Base-by-base conservation (phyloP, 805 yeast species). In the Hanseniaspora pseudoguilliermondii region DNA sequence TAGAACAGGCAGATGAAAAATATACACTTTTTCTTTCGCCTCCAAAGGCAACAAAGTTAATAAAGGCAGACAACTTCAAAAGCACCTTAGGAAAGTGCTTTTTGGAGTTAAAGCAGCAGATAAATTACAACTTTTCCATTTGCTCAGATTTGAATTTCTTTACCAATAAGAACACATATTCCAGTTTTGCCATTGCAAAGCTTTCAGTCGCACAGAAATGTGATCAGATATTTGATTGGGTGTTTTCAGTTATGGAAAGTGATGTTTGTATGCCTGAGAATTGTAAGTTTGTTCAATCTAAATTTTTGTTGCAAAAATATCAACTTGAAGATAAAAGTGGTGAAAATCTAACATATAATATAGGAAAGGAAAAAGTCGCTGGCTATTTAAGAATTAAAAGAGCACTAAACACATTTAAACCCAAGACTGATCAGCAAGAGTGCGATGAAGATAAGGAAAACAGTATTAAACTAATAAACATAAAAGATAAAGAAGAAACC, bases 271-370 rank as follows among this genome's bases (percentile, higher is more conserved):
- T 79, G 43, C 81, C 79, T 64, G 85, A 46, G 16, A 55, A 81
- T 59, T 75, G 81, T 10, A 80, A 77, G 52, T 69, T 82, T 63
- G 80, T 84, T 1, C 66, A 75, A 57, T 65, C 75, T 66, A 82
- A 75, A 67, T 77, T 79, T 25, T 65, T 66, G 56, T 69, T 75
- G 48, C 72, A 86, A 64, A 78, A 81, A 46, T 72, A 81, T 16
- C 63, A 85, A 59, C 77, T 80, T 56, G 84, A 85, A 16, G 86
- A 82, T 64, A 85, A 85, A 13, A 86, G 86, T 2, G 85, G 81
- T 69, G 85, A 80, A 65, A 82, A 82, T 3, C 84, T 81, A 64
- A 67, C 78, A 64, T 68, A 69, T 58, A 84, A 80, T 66, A 69
- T 81, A 59, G 84, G 79, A 7, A 73, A 78, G 57, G 15, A 47